Percentiles rank a stretch among this genome's conserved stretches.
Conservation (phyloP, 805 yeast species). For the Ogataea nitratoaversa region DNA sequence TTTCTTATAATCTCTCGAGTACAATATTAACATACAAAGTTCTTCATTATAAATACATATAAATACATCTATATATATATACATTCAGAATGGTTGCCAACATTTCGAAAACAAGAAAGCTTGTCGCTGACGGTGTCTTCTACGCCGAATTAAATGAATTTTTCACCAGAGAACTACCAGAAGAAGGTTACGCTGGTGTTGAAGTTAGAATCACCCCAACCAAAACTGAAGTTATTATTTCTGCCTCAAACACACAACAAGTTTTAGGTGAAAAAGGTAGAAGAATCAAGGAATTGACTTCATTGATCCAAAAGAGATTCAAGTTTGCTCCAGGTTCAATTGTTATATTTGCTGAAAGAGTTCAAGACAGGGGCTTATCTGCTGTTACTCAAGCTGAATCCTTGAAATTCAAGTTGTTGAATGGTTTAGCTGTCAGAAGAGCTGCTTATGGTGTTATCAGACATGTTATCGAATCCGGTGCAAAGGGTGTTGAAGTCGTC, state of each 20-base stretch:
- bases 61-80: too few species aligned
- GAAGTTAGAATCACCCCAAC: constrained; percentile 98
- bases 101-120: constrained; percentile 97
- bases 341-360: constrained; percentile 97
- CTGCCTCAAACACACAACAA: constrained; percentile 98
- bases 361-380: constrained; percentile 98
- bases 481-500: constrained; percentile 99
- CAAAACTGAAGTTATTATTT: constrained; percentile 96
- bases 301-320: constrained; percentile 98
- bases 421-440: constrained; percentile 99
- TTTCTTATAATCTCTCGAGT: too few species aligned
- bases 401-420: constrained; percentile 93
- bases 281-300: constrained; percentile 98
- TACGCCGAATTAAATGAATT: constrained; percentile 99
- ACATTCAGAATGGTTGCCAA: constrained; percentile 35
- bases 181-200: constrained; percentile 99
- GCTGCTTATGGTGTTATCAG: constrained; percentile 99
- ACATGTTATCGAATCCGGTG: constrained; percentile 99
- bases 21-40: too few species aligned
- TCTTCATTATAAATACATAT: too few species aligned
- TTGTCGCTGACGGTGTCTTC: constrained; percentile 99
- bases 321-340: constrained; percentile 89
- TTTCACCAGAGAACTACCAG: constrained; percentile 99
- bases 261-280: constrained; percentile 99
- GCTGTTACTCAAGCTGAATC: constrained; percentile 99